Percentiles rank a stretch among this genome's conserved stretches.
These are phyloP conservation scores for Malus hybrid DNA, from an alignment of 331 rosid genomes.

Conservation along the genomic window DNA sequence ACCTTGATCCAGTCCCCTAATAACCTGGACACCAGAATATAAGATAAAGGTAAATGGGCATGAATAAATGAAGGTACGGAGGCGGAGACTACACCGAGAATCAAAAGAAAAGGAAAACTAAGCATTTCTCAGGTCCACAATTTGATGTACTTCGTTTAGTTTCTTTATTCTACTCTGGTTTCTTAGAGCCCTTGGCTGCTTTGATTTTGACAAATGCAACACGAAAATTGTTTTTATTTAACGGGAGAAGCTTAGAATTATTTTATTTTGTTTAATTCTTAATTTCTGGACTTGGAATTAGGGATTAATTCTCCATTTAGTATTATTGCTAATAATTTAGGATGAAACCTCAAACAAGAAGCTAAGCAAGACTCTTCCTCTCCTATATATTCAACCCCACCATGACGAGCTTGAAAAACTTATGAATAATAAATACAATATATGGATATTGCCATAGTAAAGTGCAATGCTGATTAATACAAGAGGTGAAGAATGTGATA, in stretches of 20 bases:
- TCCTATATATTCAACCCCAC: not conserved
- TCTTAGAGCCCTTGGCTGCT: not conserved
- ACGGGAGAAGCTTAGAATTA: not conserved
- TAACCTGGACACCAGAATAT: constrained; percentile 32
- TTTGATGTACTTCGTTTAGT: not conserved
- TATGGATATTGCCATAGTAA: not conserved
- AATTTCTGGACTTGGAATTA: not conserved
- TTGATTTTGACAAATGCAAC: not conserved
- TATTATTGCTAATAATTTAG: not conserved
- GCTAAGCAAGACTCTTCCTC: not conserved
- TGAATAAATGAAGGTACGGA: not conserved
- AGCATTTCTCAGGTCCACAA: not conserved
- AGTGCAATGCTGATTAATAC: not conserved
- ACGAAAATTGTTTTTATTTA: not conserved
- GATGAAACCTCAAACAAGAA: not conserved
- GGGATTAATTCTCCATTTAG: not conserved
- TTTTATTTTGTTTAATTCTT: not conserved
- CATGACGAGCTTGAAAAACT: not conserved
- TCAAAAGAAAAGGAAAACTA: no score
- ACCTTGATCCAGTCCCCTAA: constrained; percentile 91
- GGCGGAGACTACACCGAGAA: not conserved
- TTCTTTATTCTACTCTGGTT: not conserved
- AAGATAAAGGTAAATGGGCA: constrained; percentile 5
- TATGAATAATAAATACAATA: not conserved
- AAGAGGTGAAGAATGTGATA: not conserved